Evolutionary conservation across 345 rosid species (phyloP).

Genomic region (Melaleuca quinquenervia): DNA sequence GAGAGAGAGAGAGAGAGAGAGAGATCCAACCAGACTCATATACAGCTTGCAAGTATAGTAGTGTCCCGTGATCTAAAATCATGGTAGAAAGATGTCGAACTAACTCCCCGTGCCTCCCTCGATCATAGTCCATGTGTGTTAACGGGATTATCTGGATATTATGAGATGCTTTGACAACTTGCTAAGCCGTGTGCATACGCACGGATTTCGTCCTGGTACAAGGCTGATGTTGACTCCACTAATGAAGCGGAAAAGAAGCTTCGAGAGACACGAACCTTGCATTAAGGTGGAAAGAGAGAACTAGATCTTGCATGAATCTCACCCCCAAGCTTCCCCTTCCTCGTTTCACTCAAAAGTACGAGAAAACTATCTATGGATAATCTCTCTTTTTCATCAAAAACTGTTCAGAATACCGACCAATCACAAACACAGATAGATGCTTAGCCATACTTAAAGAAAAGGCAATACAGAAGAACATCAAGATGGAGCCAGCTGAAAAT

Average conservation of each 20-base stretch:
- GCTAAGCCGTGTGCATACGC: background rate
- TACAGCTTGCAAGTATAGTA: background rate
- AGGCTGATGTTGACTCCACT: background rate
- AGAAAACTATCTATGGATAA: background rate
- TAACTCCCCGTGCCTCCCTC: background rate
- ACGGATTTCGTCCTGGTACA: background rate
- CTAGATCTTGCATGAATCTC: conserved; percentile 7
- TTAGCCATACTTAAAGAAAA: background rate
- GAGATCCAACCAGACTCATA: background rate
- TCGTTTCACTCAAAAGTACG: background rate
- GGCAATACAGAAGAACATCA: background rate
- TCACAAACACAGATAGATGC: background rate
- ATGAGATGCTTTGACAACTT: background rate
- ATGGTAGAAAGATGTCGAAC: background rate
- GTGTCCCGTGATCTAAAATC: background rate
- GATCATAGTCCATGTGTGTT: background rate
- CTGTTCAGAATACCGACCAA: background rate
- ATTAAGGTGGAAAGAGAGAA: background rate
- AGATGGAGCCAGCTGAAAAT: background rate
- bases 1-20: background rate
- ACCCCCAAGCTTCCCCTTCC: conserved; percentile 1
- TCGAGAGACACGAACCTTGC: background rate
- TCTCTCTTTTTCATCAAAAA: background rate
- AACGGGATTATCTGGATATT: background rate
- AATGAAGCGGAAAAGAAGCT: background rate